phyloP scores from a whole-genome alignment of 768 basidiomycete species.

The Austroboletus eburneus region DNA sequence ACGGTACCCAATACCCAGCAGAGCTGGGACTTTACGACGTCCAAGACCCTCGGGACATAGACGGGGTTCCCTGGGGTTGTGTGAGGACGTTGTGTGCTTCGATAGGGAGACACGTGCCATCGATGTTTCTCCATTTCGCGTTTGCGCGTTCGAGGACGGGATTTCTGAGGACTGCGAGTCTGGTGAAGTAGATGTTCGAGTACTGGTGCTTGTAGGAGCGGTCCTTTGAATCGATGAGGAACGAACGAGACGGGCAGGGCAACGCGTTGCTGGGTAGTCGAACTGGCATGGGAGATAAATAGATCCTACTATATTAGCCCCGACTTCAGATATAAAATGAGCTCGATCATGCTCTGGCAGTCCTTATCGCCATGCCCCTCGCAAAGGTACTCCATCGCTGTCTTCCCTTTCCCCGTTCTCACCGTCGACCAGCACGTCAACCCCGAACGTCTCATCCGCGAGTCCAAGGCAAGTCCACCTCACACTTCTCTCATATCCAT shows the following conservation, averaged over 20 bases:
- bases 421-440: slow-evolving; percentile 52
- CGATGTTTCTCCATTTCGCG: slow-evolving; percentile 46
- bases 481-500: neutral
- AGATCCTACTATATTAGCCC: too few relatives aligned
- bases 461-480: slow-evolving; percentile 42
- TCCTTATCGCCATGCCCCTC: slow-evolving; percentile 45
- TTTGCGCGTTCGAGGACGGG: slow-evolving; percentile 47
- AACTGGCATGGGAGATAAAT: too few relatives aligned
- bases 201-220: slow-evolving; percentile 65
- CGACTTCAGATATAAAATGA: neutral
- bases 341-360: neutral
- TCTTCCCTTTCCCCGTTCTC: neutral
- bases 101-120: slow-evolving; percentile 30
- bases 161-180: slow-evolving; percentile 47
- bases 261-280: neutral
- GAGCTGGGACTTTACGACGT: slow-evolving; percentile 77
- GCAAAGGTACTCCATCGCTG: slow-evolving; percentile 42
- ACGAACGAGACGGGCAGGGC: slow-evolving; percentile 14
- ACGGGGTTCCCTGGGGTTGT: slow-evolving; percentile 53
- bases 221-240: slow-evolving; percentile 40
- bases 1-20: slow-evolving; percentile 94
- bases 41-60: slow-evolving; percentile 77
- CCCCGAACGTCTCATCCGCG: slow-evolving; percentile 58
- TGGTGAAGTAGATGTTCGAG: slow-evolving; percentile 66
- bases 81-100: slow-evolving; percentile 8